A percentile compares a stretch with the other conserved stretches of the same genome.
Evolutionary conservation across 148 eudicot species (phyloP).

Genomic region (Amaranthus palmeri): DNA sequence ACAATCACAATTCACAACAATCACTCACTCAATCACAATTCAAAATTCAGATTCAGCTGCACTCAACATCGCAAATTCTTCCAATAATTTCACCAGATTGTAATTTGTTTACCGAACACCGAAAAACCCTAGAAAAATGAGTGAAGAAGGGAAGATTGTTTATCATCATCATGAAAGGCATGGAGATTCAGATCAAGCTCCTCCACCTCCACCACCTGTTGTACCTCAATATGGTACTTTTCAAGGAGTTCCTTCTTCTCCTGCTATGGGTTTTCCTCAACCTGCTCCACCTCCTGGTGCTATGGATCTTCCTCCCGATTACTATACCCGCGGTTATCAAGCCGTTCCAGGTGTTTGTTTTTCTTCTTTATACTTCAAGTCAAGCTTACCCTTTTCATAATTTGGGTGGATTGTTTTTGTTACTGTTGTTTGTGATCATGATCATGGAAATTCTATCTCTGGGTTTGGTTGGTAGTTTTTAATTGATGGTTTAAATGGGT

Average conservation of each 20-base stretch:
- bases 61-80: no score
- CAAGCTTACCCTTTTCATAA: background rate
- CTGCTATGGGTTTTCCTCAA: constrained; percentile 74
- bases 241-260: constrained; percentile 54
- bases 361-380: background rate
- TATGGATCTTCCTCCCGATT: constrained; percentile 34
- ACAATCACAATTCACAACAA: no score
- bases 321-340: constrained; percentile 69
- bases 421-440: background rate
- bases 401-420: background rate
- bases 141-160: constrained; percentile 17
- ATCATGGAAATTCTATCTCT: background rate
- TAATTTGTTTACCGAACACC: no score
- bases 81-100: no score
- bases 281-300: constrained; percentile 81
- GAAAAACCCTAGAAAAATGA: background rate
- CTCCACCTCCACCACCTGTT: constrained; percentile 11
- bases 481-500: background rate
- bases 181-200: constrained; percentile 10
- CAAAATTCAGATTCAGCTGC: no score
- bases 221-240: constrained; percentile 62
- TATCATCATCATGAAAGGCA: constrained; percentile 21
- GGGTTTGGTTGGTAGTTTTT: background rate
- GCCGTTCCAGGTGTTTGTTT: constrained; percentile 55
- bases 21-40: no score